These are phyloP conservation scores for Eleusine indica DNA, from an alignment of 176 grass and related monocot species.

Conservation along the genomic window DNA sequence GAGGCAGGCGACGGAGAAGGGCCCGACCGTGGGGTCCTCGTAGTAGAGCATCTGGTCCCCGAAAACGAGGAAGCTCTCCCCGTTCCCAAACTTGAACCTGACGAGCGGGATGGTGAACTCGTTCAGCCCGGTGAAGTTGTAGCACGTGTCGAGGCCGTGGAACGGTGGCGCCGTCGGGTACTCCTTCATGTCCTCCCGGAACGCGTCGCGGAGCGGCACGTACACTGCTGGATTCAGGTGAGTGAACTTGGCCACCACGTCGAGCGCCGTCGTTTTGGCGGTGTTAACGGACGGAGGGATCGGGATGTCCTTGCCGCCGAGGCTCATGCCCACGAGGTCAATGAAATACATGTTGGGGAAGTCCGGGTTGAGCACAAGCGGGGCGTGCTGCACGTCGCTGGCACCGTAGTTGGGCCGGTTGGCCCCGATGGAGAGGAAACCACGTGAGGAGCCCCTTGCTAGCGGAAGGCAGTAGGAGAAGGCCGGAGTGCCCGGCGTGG, in stretches of 20 bases:
- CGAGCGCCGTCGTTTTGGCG: slow-evolving; percentile 14
- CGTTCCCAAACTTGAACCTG: slow-evolving; percentile 34
- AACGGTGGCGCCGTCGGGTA: slow-evolving; percentile 21
- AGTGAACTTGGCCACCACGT: slow-evolving; percentile 47
- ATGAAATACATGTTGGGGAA: slow-evolving; percentile 47
- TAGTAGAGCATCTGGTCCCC: slow-evolving; percentile 33
- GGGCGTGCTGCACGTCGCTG: slow-evolving; percentile 32
- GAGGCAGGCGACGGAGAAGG: slow-evolving; percentile 34
- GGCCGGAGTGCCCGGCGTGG: neutral
- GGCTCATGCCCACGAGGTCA: slow-evolving; percentile 31
- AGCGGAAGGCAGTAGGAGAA: slow-evolving; percentile 74
- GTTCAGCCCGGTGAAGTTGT: slow-evolving; percentile 45
- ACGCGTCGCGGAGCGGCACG: slow-evolving; percentile 30
- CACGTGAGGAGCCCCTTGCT: neutral
- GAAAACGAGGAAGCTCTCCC: slow-evolving; percentile 16
- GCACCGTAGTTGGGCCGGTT: neutral
- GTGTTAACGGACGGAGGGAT: slow-evolving; percentile 19
- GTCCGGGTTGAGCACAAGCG: slow-evolving; percentile 10
- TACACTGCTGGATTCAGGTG: slow-evolving; percentile 44
- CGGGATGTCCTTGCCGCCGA: slow-evolving; percentile 21
- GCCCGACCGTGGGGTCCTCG: neutral
- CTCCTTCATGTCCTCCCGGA: slow-evolving; percentile 34
- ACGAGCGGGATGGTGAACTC: slow-evolving; percentile 29
- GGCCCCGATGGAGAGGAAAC: slow-evolving; percentile 46
- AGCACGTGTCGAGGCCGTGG: slow-evolving; percentile 58